Base-by-base conservation (phyloP, 2,329 filamentous ascomycete genomes). In the Ophiocordyceps sinensis region DNA sequence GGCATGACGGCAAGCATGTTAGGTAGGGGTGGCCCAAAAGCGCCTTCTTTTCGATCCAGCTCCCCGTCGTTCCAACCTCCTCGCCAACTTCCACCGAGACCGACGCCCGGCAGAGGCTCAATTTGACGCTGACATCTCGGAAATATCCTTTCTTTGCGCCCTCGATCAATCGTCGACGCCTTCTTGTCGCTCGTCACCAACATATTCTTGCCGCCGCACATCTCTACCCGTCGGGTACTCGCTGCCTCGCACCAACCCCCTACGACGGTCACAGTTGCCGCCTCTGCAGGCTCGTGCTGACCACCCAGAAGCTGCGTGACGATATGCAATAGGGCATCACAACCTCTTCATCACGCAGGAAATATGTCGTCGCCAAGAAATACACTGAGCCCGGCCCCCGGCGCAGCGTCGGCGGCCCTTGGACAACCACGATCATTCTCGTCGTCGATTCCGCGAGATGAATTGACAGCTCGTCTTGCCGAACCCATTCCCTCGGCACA, bases 391-490 rank as follows among this genome's bases (percentile, higher is more conserved):
- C 61, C 48, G 55, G 58, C 45, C 54, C 62, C 45, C 49, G 63
- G 54, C 42, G 62, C 70, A 4, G 67, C 67, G 2, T 75, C 73
- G 28, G 65, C 70, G 6, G 56, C 61, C 32, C 68, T 71, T 12
- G 56, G 62, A 37, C 63, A 61, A 31, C 55, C 64, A 43, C 66
- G 67, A 31, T 67, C 63, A 11, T 66, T 64, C 46, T 66, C 68
- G 43, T 66, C 68, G 39, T 75, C 74, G 9, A 53, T 72, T 23
- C 73, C 73, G 36, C 71, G 77, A 57, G 73, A 71, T 40, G 68
- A 77, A 46, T 64, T 72, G 38, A 81, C 72, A 40, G 77, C 77
- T 43, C 70, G 76, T 47, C 66, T 81, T 41, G 74, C 73, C 37
- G 73, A 73, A 26, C 75, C 75, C 28, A 62, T 76, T 17, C 65